Percentiles rank a stretch among this genome's conserved stretches.
Evolutionary conservation across 495 filamentous ascomycete species (phyloP).

Genomic region (Entonaema liquescens): DNA sequence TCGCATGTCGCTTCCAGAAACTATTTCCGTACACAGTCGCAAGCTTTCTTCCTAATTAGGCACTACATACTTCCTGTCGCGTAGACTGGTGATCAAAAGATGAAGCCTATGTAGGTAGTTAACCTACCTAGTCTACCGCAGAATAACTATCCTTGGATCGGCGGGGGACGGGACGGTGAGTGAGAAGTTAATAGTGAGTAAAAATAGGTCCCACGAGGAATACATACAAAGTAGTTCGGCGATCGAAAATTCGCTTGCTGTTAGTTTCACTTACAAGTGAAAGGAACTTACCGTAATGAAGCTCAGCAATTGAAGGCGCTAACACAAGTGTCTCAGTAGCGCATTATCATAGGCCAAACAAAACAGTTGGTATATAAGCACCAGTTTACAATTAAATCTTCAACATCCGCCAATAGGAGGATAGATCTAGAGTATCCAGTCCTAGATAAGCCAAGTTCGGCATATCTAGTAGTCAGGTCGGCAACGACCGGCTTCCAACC

Average conservation of each 20-base stretch:
- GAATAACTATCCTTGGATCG: neutral
- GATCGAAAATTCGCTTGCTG: neutral
- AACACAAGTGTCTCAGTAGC: neutral
- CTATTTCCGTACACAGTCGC: neutral
- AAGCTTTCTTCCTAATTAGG: neutral
- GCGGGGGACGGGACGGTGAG: neutral
- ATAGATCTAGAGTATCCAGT: neutral
- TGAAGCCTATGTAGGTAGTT: neutral
- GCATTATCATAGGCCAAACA: neutral
- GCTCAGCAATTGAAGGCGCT: neutral
- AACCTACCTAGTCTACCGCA: neutral
- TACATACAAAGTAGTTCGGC: too few species aligned
- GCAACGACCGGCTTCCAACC: neutral
- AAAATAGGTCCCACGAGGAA: neutral
- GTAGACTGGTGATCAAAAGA: neutral
- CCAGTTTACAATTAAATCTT: neutral
- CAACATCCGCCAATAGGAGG: conserved; percentile 2
- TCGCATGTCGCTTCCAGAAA: neutral
- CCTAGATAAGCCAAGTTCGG: neutral
- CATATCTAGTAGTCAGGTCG: neutral
- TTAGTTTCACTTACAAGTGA: neutral
- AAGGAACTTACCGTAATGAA: neutral
- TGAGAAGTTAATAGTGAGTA: neutral
- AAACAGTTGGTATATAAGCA: neutral
- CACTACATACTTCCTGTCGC: neutral